Evolutionary conservation across 768 basidiomycete species (phyloP).

Genomic region (Rhizopogon roseolus): DNA sequence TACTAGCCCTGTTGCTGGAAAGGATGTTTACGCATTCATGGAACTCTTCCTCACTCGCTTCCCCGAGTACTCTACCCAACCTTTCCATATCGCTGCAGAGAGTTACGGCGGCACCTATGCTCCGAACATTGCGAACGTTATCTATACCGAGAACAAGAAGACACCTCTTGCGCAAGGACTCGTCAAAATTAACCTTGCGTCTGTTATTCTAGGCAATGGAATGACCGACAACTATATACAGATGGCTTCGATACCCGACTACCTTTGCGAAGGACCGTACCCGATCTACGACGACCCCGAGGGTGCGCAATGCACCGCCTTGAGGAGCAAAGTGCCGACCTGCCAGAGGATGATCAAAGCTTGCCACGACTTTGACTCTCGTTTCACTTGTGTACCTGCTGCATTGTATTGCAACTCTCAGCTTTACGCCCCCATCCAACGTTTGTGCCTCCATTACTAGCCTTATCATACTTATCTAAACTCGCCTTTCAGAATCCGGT

Average conservation of each 20-base stretch:
- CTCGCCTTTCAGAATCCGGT: constrained; percentile 46
- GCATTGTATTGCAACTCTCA: constrained; percentile 76
- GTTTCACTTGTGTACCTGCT: constrained; percentile 70
- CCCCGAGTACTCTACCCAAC: constrained; percentile 61
- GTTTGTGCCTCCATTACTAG: constrained; percentile 34
- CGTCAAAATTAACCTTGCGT: constrained; percentile 73
- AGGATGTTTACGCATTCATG: constrained; percentile 86
- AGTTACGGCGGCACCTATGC: constrained; percentile 78
- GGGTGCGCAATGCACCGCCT: constrained; percentile 58
- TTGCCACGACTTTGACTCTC: constrained; percentile 61
- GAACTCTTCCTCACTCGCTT: constrained; percentile 76
- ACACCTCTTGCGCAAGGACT: constrained; percentile 44
- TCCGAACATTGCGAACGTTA: constrained; percentile 81
- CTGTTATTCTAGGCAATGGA: constrained; percentile 85
- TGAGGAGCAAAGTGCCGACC: constrained; percentile 61
- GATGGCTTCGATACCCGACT: constrained; percentile 77
- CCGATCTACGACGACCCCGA: constrained; percentile 70
- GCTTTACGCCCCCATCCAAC: constrained; percentile 64
- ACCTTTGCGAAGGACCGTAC: constrained; percentile 77
- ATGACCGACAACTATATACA: constrained; percentile 81
- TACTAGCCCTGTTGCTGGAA: constrained; percentile 79
- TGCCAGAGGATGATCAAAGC: constrained; percentile 70
- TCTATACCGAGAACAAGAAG: constrained; percentile 72
- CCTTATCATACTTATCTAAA: neutral
- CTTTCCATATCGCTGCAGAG: constrained; percentile 80